These are phyloP conservation scores for Gaultheria prostrata DNA, from an alignment of 148 eudicot species.

Conservation along the genomic window DNA sequence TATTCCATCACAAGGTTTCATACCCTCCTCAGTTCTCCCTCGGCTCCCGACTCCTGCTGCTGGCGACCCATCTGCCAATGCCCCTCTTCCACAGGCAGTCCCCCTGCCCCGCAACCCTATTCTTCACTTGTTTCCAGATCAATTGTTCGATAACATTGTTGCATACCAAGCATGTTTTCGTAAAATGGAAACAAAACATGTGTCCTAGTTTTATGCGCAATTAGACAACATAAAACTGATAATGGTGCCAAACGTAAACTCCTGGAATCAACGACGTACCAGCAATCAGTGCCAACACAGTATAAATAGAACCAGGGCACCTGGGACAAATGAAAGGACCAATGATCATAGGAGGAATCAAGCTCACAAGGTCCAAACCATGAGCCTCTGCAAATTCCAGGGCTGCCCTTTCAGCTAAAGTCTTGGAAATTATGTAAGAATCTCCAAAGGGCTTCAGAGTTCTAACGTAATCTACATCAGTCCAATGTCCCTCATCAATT, in stretches of 20 bases:
- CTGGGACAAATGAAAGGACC: conserved; percentile 41
- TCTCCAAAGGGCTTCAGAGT: conserved; percentile 11
- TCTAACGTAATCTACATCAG: conserved; percentile 24
- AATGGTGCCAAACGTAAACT: not conserved
- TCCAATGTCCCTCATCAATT: conserved; percentile 36
- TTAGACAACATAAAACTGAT: not conserved
- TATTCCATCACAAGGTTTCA: not conserved
- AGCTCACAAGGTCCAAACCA: conserved; percentile 37
- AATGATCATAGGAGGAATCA: conserved; percentile 32
- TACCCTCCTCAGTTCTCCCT: not conserved
- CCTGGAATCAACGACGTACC: conserved; percentile 20
- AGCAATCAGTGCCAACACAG: conserved; percentile 25
- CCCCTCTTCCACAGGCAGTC: not conserved
- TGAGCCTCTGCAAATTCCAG: conserved; percentile 32
- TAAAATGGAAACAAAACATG: not conserved
- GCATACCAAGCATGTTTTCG: no score
- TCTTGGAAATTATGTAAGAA: conserved; percentile 37
- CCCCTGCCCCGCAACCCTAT: not conserved
- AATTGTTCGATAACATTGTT: not conserved
- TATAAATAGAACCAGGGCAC: conserved; percentile 31
- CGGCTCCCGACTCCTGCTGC: not conserved
- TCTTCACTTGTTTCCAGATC: not conserved
- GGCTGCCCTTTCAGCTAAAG: conserved; percentile 40
- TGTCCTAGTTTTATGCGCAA: not conserved
- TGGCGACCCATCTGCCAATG: not conserved